These are phyloP conservation scores for Cryptosporidium bovis DNA, from an alignment of 169 alveolate species.

Conservation along the genomic window DNA sequence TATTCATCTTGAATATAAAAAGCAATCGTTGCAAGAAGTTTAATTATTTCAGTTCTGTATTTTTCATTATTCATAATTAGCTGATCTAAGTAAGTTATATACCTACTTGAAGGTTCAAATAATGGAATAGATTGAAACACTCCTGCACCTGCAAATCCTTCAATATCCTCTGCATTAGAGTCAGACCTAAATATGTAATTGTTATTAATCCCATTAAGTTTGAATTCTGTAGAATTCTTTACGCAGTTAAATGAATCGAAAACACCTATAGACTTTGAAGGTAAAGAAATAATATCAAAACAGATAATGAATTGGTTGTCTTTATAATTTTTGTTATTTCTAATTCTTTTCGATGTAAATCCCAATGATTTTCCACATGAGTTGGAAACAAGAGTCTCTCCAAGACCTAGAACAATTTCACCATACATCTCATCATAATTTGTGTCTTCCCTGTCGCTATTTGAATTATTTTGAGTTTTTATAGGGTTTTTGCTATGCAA, in stretches of 20 bases:
- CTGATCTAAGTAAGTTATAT: slow-evolving; percentile 23
- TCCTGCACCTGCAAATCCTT: slow-evolving; percentile 94
- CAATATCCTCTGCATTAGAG: slow-evolving; percentile 92
- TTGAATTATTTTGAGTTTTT: neutral
- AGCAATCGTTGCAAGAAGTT: slow-evolving; percentile 27
- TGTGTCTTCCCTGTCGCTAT: slow-evolving; percentile 77
- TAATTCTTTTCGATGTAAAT: slow-evolving; percentile 80
- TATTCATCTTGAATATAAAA: slow-evolving; percentile 71
- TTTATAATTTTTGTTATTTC: slow-evolving; percentile 40
- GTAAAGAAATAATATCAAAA: slow-evolving; percentile 79
- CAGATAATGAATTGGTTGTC: slow-evolving; percentile 16
- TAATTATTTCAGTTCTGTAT: slow-evolving; percentile 2
- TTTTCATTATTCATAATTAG: slow-evolving; percentile 10
- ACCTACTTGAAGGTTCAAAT: slow-evolving; percentile 11
- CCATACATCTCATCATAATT: slow-evolving; percentile 86
- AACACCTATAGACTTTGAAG: slow-evolving; percentile 80
- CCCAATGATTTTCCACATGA: slow-evolving; percentile 89
- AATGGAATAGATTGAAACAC: slow-evolving; percentile 89
- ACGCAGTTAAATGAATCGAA: slow-evolving; percentile 1
- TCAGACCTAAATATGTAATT: slow-evolving; percentile 86
- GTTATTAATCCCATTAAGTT: slow-evolving; percentile 62
- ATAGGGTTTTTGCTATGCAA: slow-evolving; percentile 90
- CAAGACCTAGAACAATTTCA: slow-evolving; percentile 88
- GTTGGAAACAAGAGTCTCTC: slow-evolving; percentile 83
- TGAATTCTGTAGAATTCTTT: slow-evolving; percentile 2